These are phyloP conservation scores for Metschnikowia similis DNA, from an alignment of 805 yeast species.

Conservation along the genomic window DNA sequence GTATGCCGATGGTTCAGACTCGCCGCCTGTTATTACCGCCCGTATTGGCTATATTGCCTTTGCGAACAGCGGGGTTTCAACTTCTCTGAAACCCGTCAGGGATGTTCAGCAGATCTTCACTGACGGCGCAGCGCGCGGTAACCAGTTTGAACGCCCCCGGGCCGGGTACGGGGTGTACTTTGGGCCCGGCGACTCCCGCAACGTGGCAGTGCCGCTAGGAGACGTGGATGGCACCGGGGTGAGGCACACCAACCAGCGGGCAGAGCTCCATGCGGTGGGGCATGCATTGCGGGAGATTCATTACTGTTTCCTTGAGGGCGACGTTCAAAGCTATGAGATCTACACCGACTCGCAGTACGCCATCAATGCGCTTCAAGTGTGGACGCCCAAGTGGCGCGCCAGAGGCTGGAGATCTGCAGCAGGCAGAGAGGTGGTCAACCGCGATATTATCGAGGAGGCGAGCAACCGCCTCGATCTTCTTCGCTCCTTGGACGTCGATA, in stretches of 20 bases:
- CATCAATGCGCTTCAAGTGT: conserved; percentile 49
- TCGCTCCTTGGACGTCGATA: conserved; percentile 32
- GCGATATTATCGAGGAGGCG: conserved; percentile 43
- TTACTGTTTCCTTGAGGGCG: too few relatives aligned
- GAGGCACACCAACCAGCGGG: conserved; percentile 79
- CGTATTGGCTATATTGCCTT: too few relatives aligned
- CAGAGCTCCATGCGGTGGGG: conserved; percentile 68
- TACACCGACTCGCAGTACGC: conserved; percentile 71
- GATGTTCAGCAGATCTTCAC: conserved; percentile 44
- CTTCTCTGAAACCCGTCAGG: too few relatives aligned
- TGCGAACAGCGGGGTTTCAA: too few relatives aligned
- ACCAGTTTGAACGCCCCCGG: conserved; percentile 39
- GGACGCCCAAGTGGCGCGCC: conserved; percentile 55
- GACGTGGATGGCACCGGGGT: conserved; percentile 35
- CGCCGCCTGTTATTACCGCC: too few relatives aligned
- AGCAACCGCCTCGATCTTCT: conserved; percentile 28
- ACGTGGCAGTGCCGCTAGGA: conserved; percentile 51
- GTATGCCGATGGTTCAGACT: too few relatives aligned
- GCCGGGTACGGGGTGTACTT: conserved; percentile 79
- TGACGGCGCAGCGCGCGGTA: conserved; percentile 73
- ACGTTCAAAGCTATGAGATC: conserved; percentile 39
- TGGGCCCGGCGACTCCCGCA: conserved; percentile 52
- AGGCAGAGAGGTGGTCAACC: conserved; percentile 47
- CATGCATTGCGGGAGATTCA: conserved; percentile 50
- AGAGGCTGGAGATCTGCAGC: conserved; percentile 50